Evolutionary conservation across 306 rosid species (phyloP).

Genomic region (Delonix regia): DNA sequence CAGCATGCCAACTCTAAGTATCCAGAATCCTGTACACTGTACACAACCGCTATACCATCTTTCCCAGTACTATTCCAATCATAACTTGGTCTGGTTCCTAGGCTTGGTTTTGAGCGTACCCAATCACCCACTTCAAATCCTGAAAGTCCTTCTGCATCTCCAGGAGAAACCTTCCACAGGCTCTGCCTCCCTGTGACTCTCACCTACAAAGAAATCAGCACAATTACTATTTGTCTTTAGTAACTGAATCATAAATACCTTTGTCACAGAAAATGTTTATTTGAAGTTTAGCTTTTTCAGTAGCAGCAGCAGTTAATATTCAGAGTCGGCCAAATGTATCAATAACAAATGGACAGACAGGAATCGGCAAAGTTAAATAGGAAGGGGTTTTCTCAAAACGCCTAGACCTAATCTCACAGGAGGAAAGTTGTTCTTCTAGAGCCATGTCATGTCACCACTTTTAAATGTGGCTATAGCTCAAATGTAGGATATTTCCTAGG

Average conservation of each 20-base stretch:
- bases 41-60: conserved; percentile 71
- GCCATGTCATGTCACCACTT: not conserved
- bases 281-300: conserved; percentile 3
- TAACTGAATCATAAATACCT: not conserved
- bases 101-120: conserved; percentile 76
- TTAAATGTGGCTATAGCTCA: not conserved
- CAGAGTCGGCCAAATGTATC: not conserved
- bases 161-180: conserved; percentile 84
- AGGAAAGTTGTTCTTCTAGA: not conserved
- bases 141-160: conserved; percentile 74
- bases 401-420: not conserved
- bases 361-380: not conserved
- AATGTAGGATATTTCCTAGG: not conserved
- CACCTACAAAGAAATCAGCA: conserved; percentile 48
- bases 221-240: conserved; percentile 15
- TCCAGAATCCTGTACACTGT: conserved; percentile 72
- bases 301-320: conserved; percentile 1
- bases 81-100: conserved; percentile 70
- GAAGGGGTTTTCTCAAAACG: not conserved
- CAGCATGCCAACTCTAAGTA: conserved; percentile 80
- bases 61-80: conserved; percentile 68
- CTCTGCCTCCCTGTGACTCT: conserved; percentile 64
- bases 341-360: not conserved
- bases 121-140: conserved; percentile 89
- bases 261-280: not conserved